Conservation (phyloP, 1,139 yeast species). For the Blastobotrys serpentis region DNA sequence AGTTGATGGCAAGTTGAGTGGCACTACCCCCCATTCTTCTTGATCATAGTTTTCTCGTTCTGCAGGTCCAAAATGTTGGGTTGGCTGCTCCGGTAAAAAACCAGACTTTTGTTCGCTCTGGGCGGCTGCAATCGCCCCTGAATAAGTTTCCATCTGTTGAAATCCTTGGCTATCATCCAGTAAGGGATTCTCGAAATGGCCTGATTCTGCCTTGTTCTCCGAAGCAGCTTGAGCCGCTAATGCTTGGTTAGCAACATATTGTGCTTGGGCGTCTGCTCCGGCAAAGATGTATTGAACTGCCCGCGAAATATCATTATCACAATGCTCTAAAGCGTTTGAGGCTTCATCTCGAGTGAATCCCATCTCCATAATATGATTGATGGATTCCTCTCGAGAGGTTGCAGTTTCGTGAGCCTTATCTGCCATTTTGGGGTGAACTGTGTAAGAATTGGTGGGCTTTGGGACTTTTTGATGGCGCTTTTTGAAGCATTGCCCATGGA, state of each 20-base stretch:
- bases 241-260: conserved; percentile 4
- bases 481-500: no score
- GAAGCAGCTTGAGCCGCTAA: background rate
- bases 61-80: conserved; percentile 30
- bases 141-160: conserved; percentile 17
- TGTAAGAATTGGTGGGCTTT: no score
- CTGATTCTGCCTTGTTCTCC: background rate
- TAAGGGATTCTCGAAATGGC: background rate
- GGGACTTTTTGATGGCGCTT: no score
- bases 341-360: conserved; percentile 52
- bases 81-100: background rate
- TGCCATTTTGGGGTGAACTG: no score
- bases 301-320: conserved; percentile 50
- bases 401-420: background rate
- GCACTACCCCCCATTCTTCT: conserved; percentile 33
- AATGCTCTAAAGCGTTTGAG: conserved; percentile 31
- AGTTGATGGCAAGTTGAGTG: conserved; percentile 8
- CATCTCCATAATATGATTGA: conserved; percentile 55
- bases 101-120: conserved; percentile 5
- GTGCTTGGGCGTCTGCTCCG: conserved; percentile 24
- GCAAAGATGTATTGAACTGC: conserved; percentile 57
- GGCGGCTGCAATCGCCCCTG: background rate
- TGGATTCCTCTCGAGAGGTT: conserved; percentile 16
- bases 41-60: conserved; percentile 29
- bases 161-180: conserved; percentile 13